phyloP scores from a whole-genome alignment of 2,329 filamentous ascomycete genomes.

The Curvularia hawaiiensis region DNA sequence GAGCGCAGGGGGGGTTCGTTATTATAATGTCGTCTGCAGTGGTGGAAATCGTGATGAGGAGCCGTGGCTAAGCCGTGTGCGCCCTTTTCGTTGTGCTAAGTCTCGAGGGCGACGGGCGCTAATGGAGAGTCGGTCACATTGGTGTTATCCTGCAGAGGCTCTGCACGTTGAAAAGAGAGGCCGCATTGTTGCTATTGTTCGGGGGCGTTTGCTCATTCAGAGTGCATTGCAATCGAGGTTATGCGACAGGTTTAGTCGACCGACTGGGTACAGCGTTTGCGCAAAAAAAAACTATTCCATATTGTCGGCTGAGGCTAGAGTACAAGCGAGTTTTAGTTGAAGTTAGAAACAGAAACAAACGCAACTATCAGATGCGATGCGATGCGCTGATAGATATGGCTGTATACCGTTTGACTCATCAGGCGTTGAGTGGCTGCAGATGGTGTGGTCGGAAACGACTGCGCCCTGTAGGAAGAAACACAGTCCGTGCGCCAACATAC shows the following conservation, averaged over 20 bases:
- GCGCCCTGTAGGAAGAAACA: background rate
- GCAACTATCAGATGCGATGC: background rate
- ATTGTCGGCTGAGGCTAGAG: background rate
- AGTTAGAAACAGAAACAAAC: background rate
- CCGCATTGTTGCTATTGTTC: background rate
- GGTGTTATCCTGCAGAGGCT: background rate
- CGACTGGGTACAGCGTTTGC: background rate
- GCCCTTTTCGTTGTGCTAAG: background rate
- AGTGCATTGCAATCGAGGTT: background rate
- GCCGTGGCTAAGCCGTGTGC: background rate
- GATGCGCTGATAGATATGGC: background rate
- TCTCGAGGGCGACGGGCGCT: background rate
- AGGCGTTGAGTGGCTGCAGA: background rate
- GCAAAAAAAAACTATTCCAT: background rate
- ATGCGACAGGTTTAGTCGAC: background rate
- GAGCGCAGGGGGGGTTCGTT: background rate
- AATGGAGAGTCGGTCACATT: background rate
- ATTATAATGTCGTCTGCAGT: background rate
- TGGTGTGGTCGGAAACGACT: background rate
- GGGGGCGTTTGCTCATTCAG: background rate
- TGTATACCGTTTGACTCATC: slow-evolving; percentile 6
- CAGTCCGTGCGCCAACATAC: slow-evolving; percentile 1
- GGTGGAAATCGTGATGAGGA: background rate
- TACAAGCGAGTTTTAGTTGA: background rate
- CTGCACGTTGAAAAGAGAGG: background rate